Percentiles rank a stretch among this genome's conserved stretches.
These are phyloP conservation scores for Crinitomyces ghanaensis DNA, from an alignment of 805 yeast genomes.

Conservation along the genomic window DNA sequence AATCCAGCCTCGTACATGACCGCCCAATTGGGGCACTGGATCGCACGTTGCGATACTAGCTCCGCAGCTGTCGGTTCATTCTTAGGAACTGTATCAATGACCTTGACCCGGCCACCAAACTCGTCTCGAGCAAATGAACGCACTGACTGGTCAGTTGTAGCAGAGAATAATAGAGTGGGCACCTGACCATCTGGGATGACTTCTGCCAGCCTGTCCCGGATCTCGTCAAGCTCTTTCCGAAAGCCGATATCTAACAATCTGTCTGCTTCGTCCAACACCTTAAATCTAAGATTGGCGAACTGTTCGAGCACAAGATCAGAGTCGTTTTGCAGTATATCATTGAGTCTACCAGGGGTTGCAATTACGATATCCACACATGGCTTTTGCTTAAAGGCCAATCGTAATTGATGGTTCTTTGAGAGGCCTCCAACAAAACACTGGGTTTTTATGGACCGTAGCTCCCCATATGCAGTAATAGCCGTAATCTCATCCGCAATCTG, in stretches of 20 bases:
- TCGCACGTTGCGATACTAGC: conserved; percentile 57
- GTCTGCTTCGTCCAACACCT: conserved; percentile 88
- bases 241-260: conserved; percentile 75
- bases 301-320: conserved; percentile 32
- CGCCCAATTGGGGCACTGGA: conserved; percentile 41
- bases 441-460: conserved; percentile 27
- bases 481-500: conserved; percentile 62
- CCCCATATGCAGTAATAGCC: conserved; percentile 31
- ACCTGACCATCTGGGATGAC: conserved; percentile 24
- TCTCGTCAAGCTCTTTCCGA: conserved; percentile 47
- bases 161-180: conserved; percentile 73
- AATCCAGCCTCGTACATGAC: conserved; percentile 48
- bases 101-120: conserved; percentile 24
- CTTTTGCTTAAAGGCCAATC: conserved; percentile 23
- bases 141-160: conserved; percentile 69
- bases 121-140: conserved; percentile 48
- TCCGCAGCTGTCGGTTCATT: conserved; percentile 71
- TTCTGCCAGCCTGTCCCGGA: conserved; percentile 38
- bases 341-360: conserved; percentile 83
- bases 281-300: conserved; percentile 45
- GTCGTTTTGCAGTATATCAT: conserved; percentile 41
- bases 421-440: conserved; percentile 62
- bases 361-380: conserved; percentile 51
- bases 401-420: conserved; percentile 30
- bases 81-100: conserved; percentile 61